phyloP scores from a whole-genome alignment of 768 basidiomycete species.

The Boletus vinaceobasis region DNA sequence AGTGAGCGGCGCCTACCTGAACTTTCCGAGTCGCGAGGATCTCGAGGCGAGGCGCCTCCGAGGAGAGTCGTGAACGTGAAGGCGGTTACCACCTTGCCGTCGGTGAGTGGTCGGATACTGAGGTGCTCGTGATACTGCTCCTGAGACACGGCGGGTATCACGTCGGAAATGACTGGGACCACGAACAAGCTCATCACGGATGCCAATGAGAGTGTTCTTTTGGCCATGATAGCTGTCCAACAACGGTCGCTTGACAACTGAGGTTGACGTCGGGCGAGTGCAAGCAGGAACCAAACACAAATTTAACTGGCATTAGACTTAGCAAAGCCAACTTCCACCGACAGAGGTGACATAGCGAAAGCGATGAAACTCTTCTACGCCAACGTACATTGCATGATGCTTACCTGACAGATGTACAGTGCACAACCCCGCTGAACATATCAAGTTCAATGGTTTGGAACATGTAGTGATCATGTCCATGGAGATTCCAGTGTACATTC shows the following conservation, averaged over 20 bases:
- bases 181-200: slow-evolving; percentile 11
- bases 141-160: background rate
- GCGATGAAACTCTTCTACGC: too few relatives aligned
- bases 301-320: background rate
- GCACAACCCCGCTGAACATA: too few relatives aligned
- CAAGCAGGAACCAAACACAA: background rate
- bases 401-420: too few relatives aligned
- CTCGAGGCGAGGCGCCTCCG: slow-evolving; percentile 49
- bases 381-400: too few relatives aligned
- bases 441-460: too few relatives aligned
- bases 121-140: slow-evolving; percentile 51
- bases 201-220: background rate
- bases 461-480: too few relatives aligned
- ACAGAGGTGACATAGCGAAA: too few relatives aligned
- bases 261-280: too few relatives aligned
- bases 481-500: too few relatives aligned
- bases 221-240: slow-evolving; percentile 1
- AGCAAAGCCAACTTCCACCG: background rate
- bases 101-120: slow-evolving; percentile 57
- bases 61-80: slow-evolving; percentile 78
- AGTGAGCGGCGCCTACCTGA: slow-evolving; percentile 44
- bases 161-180: background rate
- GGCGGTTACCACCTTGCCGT: slow-evolving; percentile 77
- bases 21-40: slow-evolving; percentile 46
- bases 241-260: background rate